phyloP scores from a whole-genome alignment of 2,329 filamentous ascomycete species.

The Aspergillus udagawae region DNA sequence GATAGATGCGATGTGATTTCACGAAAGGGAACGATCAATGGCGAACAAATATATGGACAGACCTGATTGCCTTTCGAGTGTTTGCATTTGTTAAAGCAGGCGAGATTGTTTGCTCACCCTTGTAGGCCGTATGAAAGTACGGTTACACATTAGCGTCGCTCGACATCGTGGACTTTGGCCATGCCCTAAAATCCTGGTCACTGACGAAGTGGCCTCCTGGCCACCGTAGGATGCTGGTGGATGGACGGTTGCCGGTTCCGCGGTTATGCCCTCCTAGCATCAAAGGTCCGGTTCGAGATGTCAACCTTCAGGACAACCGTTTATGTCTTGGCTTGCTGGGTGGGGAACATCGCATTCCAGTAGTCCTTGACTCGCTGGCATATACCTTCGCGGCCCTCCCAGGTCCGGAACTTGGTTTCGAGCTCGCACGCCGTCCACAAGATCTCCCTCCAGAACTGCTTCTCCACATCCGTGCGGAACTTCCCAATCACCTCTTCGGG shows the following conservation, averaged over 20 bases:
- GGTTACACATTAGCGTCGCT: neutral
- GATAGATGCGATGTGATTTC: neutral
- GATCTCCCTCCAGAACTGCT: constrained; percentile 37
- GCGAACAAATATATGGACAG: neutral
- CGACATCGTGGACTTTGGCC: neutral
- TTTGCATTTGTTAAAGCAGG: neutral
- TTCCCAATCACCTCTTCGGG: constrained; percentile 25
- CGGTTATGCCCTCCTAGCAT: neutral
- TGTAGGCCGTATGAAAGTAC: neutral
- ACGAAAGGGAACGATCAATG: neutral
- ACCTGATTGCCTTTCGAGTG: neutral
- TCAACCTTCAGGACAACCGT: too few relatives aligned
- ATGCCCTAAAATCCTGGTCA: neutral
- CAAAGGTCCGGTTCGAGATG: neutral
- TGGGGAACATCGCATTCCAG: constrained; percentile 32
- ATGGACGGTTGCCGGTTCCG: neutral
- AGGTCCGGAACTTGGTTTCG: constrained; percentile 29
- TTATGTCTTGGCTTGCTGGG: neutral
- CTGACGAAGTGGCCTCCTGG: neutral
- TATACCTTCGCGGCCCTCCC: constrained; percentile 29
- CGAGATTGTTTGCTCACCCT: neutral
- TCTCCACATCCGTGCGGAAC: constrained; percentile 36
- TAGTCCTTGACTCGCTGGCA: constrained; percentile 32
- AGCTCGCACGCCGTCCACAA: constrained; percentile 37
- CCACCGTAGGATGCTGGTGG: too few relatives aligned